These are phyloP conservation scores for Skeletonema marinoi DNA, from an alignment of 108 stramenopile species.

Conservation along the genomic window DNA sequence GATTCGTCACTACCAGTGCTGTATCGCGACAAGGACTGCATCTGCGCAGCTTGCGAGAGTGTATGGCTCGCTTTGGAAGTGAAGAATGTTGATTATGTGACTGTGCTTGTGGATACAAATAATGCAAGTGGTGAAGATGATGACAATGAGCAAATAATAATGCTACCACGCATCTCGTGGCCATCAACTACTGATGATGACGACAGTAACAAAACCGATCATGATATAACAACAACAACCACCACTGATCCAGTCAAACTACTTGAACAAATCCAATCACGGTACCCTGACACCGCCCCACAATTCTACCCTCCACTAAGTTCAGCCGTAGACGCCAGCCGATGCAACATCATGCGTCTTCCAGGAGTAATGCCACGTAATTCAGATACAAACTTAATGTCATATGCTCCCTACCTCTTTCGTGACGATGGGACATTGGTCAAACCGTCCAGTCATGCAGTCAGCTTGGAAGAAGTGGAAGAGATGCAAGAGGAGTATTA, in stretches of 20 bases:
- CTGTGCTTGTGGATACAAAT: constrained; percentile 24
- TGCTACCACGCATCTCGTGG: constrained; percentile 15
- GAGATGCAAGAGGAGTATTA: constrained; percentile 44
- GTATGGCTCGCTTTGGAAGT: constrained; percentile 41
- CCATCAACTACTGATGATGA: not conserved
- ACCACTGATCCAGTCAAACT: constrained; percentile 32
- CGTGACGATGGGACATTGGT: constrained; percentile 21
- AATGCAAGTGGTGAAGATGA: not conserved
- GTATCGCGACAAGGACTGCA: constrained; percentile 36
- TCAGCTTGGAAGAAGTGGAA: constrained; percentile 41
- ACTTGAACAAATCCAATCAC: constrained; percentile 37
- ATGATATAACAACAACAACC: not conserved
- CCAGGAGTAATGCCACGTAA: constrained; percentile 32
- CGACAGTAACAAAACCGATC: not conserved
- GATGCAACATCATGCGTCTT: constrained; percentile 21
- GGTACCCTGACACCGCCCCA: constrained; percentile 20
- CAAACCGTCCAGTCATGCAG: constrained; percentile 20
- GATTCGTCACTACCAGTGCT: constrained; percentile 6
- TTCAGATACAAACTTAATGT: constrained; percentile 14
- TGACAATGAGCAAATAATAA: not conserved
- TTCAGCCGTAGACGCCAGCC: constrained; percentile 18
- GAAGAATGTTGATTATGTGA: constrained; percentile 33
- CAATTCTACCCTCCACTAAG: constrained; percentile 32
- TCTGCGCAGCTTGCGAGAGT: constrained; percentile 24
- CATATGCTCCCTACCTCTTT: constrained; percentile 14